These are phyloP conservation scores for Fistulinella cinereoalba DNA, from an alignment of 1,284 basidiomycete species.

Conservation along the genomic window DNA sequence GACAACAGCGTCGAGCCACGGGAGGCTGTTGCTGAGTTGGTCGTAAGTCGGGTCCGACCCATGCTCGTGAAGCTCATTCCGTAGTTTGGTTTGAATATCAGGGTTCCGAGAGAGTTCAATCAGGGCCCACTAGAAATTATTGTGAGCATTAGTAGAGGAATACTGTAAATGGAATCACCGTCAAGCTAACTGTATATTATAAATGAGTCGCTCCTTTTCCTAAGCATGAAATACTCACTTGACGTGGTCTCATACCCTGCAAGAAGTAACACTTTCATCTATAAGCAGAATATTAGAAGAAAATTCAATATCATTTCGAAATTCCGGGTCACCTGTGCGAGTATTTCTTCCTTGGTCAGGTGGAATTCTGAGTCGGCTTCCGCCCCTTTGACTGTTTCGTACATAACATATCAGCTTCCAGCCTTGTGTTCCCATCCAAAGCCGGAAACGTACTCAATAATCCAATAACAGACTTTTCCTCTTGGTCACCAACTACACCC, in stretches of 20 bases:
- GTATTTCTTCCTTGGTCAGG: conserved; percentile 64
- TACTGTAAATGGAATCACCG: conserved; percentile 8
- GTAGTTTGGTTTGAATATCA: conserved; percentile 36
- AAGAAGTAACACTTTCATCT: conserved; percentile 38
- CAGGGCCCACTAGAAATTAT: conserved; percentile 20
- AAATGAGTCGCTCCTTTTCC: too few species aligned
- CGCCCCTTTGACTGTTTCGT: conserved; percentile 34
- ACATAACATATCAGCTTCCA: not conserved
- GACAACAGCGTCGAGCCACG: conserved; percentile 20
- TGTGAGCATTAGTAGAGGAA: not conserved
- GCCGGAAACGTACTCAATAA: conserved; percentile 9
- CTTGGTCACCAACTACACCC: conserved; percentile 25
- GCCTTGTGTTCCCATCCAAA: too few species aligned
- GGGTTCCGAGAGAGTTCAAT: conserved; percentile 20
- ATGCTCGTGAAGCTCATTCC: conserved; percentile 37
- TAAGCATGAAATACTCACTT: conserved; percentile 32
- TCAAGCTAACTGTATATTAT: conserved; percentile 23
- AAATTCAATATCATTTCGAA: not conserved
- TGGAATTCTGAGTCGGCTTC: conserved; percentile 37
- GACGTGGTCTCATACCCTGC: conserved; percentile 44
- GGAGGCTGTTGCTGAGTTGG: conserved; percentile 16
- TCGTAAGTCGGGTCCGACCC: conserved; percentile 25
- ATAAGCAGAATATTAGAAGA: not conserved
- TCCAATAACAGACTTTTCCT: conserved; percentile 49
- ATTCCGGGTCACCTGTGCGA: conserved; percentile 45